Conservation (phyloP, 495 filamentous ascomycete species). For the Neurospora sp. region DNA sequence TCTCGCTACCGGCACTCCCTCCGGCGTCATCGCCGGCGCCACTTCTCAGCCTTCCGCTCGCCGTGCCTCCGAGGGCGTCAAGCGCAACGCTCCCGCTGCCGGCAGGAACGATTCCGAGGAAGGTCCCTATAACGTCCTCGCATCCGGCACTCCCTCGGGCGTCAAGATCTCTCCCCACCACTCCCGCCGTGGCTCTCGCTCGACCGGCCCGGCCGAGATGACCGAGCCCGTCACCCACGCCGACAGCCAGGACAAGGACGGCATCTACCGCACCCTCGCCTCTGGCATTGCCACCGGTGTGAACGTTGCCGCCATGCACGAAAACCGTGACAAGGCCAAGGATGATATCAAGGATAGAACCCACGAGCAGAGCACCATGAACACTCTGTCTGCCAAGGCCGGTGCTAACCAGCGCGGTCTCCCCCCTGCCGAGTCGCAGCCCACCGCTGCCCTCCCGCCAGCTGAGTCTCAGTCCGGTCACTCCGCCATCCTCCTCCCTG, state of each 20-base stretch:
- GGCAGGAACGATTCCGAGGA: background rate
- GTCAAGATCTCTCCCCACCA: constrained; percentile 11
- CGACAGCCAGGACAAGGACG: constrained; percentile 12
- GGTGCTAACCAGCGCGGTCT: background rate
- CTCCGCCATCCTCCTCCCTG: background rate
- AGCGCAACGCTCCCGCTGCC: background rate
- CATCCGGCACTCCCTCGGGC: constrained; percentile 18
- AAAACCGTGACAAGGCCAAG: background rate
- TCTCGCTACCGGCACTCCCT: background rate
- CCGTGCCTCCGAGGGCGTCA: background rate
- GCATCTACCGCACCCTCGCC: constrained; percentile 19
- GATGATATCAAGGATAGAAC: background rate
- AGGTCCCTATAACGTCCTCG: constrained; percentile 10
- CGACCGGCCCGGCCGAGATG: background rate
- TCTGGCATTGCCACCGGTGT: constrained; percentile 22
- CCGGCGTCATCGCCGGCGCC: background rate
- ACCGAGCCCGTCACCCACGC: background rate
- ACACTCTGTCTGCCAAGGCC: background rate
- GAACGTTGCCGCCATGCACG: constrained; percentile 4
- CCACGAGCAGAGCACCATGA: background rate
- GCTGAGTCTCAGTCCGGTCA: background rate
- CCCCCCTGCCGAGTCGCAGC: background rate
- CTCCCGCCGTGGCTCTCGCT: background rate
- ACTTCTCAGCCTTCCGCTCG: background rate
- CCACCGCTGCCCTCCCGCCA: background rate